These are phyloP conservation scores for Articulospora tetracladia DNA, from an alignment of 495 filamentous ascomycete species.

Conservation along the genomic window DNA sequence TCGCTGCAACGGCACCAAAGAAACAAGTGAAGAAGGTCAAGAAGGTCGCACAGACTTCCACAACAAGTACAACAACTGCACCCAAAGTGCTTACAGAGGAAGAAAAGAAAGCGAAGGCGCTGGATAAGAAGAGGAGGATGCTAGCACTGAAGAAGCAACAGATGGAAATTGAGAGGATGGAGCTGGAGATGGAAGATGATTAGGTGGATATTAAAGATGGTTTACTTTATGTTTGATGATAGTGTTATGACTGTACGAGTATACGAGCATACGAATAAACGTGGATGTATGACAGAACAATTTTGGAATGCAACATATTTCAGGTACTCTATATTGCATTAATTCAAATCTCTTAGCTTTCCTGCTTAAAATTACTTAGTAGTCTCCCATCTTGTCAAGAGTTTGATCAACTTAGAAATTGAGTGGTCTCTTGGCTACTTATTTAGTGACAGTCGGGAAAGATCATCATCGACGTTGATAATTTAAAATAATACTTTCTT, in stretches of 20 bases:
- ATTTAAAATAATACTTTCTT: too few relatives aligned
- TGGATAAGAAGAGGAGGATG: conserved; percentile 15
- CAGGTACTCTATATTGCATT: too few relatives aligned
- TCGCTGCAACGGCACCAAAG: conserved; percentile 1
- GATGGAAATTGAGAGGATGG: conserved; percentile 15
- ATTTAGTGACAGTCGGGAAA: too few relatives aligned
- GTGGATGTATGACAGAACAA: too few relatives aligned
- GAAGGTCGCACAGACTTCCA: background rate
- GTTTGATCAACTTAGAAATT: too few relatives aligned
- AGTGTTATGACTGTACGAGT: background rate
- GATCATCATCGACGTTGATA: too few relatives aligned
- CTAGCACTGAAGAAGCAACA: conserved; percentile 20
- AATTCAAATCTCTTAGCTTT: too few relatives aligned
- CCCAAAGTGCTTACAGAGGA: conserved; percentile 10
- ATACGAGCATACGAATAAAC: background rate
- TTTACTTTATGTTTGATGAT: background rate
- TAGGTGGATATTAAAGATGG: background rate
- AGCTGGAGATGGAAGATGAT: conserved; percentile 12
- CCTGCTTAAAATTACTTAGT: too few relatives aligned
- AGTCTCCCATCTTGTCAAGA: too few relatives aligned
- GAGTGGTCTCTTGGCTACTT: too few relatives aligned
- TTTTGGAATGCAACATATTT: too few relatives aligned
- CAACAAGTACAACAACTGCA: background rate
- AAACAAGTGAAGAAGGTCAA: conserved; percentile 6
- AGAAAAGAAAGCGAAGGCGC: conserved; percentile 19